Percentiles rank a stretch among this genome's conserved stretches.
phyloP scores from a whole-genome alignment of 2,329 filamentous ascomycete species.

The Curvularia sp. region DNA sequence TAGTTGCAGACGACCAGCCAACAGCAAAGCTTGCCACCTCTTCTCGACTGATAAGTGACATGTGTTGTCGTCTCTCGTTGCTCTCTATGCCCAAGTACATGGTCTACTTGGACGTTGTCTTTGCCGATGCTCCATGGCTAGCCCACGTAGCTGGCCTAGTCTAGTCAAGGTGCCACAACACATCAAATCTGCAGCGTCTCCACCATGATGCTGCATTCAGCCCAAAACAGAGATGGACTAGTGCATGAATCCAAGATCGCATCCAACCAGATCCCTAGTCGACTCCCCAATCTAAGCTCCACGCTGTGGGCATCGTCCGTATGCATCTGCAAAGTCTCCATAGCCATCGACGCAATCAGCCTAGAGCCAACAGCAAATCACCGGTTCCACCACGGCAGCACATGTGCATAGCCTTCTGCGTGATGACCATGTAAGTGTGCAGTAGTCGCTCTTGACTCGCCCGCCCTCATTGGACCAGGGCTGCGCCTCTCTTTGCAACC shows the following conservation, averaged over 20 bases:
- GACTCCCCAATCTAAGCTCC: conserved; percentile 18
- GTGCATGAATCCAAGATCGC: conserved; percentile 19
- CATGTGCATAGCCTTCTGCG: conserved; percentile 26
- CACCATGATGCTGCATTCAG: conserved; percentile 21
- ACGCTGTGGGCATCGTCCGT: conserved; percentile 19
- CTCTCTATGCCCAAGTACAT: neutral
- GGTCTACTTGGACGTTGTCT: neutral
- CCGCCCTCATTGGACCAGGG: conserved; percentile 9
- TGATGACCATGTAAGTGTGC: conserved; percentile 32
- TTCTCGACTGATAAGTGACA: neutral
- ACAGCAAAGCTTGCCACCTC: conserved; percentile 12
- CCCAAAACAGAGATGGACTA: conserved; percentile 24
- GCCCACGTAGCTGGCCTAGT: conserved; percentile 23
- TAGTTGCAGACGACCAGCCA: conserved; percentile 9
- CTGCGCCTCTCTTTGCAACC: neutral
- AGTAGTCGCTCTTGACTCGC: conserved; percentile 29
- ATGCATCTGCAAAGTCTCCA: conserved; percentile 22
- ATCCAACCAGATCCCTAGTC: conserved; percentile 25
- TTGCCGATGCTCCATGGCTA: conserved; percentile 3
- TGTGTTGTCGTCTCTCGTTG: neutral
- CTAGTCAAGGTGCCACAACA: conserved; percentile 27
- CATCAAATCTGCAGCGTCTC: conserved; percentile 25
- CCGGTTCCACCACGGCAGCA: conserved; percentile 26
- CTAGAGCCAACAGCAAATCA: conserved; percentile 27
- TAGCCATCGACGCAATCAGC: conserved; percentile 20